phyloP scores from a whole-genome alignment of 345 rosid genomes.

The Fremontodendron californicum region DNA sequence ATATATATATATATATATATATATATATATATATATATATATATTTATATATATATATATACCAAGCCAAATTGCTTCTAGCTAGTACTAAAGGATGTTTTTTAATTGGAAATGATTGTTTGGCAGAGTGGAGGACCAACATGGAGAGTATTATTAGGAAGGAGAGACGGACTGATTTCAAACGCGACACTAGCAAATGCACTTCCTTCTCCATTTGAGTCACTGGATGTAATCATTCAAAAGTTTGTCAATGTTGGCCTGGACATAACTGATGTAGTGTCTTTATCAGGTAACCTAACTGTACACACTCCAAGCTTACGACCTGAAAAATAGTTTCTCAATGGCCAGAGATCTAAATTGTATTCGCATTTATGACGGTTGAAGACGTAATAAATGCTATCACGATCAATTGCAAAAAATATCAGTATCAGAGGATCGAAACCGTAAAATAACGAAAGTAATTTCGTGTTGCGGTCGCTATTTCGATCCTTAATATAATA shows the following conservation, averaged over 20 bases:
- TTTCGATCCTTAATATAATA: too few relatives aligned
- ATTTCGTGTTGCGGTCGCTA: too few relatives aligned
- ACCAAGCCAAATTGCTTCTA: background rate
- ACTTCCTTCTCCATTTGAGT: conserved; percentile 67
- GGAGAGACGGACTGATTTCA: conserved; percentile 68
- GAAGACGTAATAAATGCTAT: too few relatives aligned
- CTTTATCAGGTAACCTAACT: conserved; percentile 49
- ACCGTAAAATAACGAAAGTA: too few relatives aligned
- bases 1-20: too few relatives aligned
- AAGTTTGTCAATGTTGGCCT: conserved; percentile 59
- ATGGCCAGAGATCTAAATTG: too few relatives aligned
- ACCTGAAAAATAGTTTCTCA: background rate
- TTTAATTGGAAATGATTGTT: background rate
- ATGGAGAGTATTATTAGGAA: conserved; percentile 68
- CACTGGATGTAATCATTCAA: conserved; percentile 35
- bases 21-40: too few relatives aligned
- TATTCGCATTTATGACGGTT: too few relatives aligned
- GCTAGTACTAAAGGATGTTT: background rate
- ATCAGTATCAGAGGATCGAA: too few relatives aligned
- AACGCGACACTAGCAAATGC: conserved; percentile 51
- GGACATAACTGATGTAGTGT: conserved; percentile 53
- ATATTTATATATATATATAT: too few relatives aligned
- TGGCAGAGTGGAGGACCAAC: conserved; percentile 75
- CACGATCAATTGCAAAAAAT: too few relatives aligned
- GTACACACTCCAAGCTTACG: too few relatives aligned